Percentiles rank a stretch among this genome's conserved stretches.
Conservation (phyloP, 768 basidiomycete genomes). For the Boletus coccyginus region DNA sequence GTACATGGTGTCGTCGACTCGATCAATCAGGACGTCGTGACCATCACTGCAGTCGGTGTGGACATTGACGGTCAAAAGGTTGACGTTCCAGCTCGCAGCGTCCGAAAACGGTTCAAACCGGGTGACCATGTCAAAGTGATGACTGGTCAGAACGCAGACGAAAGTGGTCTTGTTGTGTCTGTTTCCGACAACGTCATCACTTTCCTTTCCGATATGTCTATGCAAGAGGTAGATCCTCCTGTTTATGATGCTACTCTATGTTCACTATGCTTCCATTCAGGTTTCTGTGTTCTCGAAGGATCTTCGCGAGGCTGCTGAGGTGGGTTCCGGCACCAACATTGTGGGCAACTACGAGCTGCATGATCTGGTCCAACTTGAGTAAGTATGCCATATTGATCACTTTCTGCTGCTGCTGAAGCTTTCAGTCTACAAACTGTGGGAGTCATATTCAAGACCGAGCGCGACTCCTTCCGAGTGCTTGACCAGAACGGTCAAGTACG, state of each 20-base stretch:
- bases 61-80: constrained; percentile 87
- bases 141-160: constrained; percentile 90
- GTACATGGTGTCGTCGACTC: constrained; percentile 91
- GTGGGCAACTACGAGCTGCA: constrained; percentile 95
- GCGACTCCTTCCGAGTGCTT: constrained; percentile 92
- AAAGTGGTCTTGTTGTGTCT: constrained; percentile 94
- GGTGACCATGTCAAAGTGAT: constrained; percentile 99
- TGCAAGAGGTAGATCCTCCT: constrained; percentile 74
- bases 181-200: constrained; percentile 90
- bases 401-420: constrained; percentile 10
- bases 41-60: constrained; percentile 72
- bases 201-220: constrained; percentile 94
- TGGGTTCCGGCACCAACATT: constrained; percentile 86
- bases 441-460: constrained; percentile 96
- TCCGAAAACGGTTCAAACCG: constrained; percentile 92
- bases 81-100: constrained; percentile 82
- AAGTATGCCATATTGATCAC: constrained; percentile 31
- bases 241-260: background rate
- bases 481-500: constrained; percentile 93
- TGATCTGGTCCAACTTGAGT: constrained; percentile 97
- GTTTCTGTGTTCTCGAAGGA: constrained; percentile 98
- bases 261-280: constrained; percentile 37
- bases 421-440: constrained; percentile 87
- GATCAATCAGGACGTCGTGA: constrained; percentile 83
- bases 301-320: constrained; percentile 94